Evolutionary conservation across 257 asterid species (phyloP), one percentile per base, ranked within the genome.

Genomic region (Solanum virginianum): DNA sequence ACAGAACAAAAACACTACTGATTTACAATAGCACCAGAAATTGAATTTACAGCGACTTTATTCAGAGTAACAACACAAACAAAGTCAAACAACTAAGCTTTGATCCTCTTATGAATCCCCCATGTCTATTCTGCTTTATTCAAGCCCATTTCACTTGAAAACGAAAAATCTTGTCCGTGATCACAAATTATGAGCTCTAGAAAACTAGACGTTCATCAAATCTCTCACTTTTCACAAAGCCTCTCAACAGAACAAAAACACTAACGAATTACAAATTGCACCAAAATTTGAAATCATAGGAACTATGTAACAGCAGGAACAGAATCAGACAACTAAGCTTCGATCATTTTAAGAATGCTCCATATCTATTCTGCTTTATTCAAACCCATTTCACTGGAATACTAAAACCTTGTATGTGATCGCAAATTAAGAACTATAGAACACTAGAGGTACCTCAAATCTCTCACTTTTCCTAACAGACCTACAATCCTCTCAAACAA

Each of bases 51-150:
- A 87, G 97, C 98, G 71, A 94, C 95, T 94, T 94, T 96, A 96
- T 95, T 96, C 94, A 92, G 98, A 88, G 98, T 94, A 72, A 96
- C 98, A 69, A 95, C 98, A 56, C 98, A 94, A 11, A 95, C 97
- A 16, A 97, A 94, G 74, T 94, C 98, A 57, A 57, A 59, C 66
- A 59, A 20, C 66, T 59, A 59, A 59, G 66, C 66, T 59, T 59
- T 14, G 22, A 14, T 16, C 2, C n/a, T 65, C 26, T 65, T 14
- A 65, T 13, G 45, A 66, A 66, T 29, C 72, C 45, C 16, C 47
- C 47, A 66, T 12, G 32, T 7, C 7, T 66, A 8, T 66, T 15
- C 6, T 4, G 6, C 47, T 66, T 65, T 66, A 15, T 32, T 32
- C 47, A 66, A 29, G 75, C 45, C 7, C 43, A 15, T 36, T 66